Base-by-base conservation (phyloP, 805 yeast species). In the Candida peoriensis region DNA sequence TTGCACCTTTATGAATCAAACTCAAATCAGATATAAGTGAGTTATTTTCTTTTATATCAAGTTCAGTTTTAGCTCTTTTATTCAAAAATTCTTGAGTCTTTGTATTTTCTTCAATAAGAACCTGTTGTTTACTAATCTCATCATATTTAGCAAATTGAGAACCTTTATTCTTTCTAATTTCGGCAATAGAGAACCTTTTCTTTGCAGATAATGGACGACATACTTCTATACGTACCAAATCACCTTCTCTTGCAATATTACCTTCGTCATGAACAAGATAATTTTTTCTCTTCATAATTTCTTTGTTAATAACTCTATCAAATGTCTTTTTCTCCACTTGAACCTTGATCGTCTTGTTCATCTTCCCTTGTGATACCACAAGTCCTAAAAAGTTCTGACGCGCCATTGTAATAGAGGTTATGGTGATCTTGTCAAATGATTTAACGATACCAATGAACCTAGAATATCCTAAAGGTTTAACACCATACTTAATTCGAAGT, bases 311-410 rank as follows among this genome's bases (percentile, higher is more conserved):
- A 41, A 69, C 64, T 39, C 73, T 73, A 60, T 87, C 82, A 66
- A 79, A 86, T 28, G 75, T 74, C 52, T 78, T 79, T 30, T 78
- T 78, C 56, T 83, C 81, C 21, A 90, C 89, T 41, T 96, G 75
- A 41, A 90, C 97, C 64, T 88, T 89, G 44, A 90, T 88, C 38
- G 97, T 90, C 66, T 90, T 93, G 62, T 74, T 73, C 96, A 89
- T 93, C 60, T 87, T 87, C 28, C 97, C 97, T 55, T 89, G 97
- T 33, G 96, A 87, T 21, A 88, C 79, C 48, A 90, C 97, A 61
- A 87, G 78, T 30, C 98, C 98, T 31, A 87, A 65, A 54, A 89
- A 86, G 55, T 86, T 85, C 52, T 86, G 96, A 63, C 88, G 78
- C 33, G 94, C 90, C 95, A 86, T 87, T 11, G 32, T 46, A 8